Base-by-base conservation (phyloP, 108 stramenopile genomes). In the Bacterosira constricta region DNA sequence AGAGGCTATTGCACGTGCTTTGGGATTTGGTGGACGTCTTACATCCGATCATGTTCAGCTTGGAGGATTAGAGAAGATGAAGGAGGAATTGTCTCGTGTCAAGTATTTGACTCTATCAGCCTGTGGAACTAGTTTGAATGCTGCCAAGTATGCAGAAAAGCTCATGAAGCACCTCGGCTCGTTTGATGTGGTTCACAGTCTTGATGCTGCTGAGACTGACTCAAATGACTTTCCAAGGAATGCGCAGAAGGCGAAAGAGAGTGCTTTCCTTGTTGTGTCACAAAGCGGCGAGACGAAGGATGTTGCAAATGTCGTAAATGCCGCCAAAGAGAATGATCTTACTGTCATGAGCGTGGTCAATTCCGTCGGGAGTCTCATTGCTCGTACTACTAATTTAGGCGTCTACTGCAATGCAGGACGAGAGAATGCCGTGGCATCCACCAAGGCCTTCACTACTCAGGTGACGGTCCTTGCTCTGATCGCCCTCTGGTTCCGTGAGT, bases 391-490 rank as follows among this genome's bases (percentile, higher is more conserved):
- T 4, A 98, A 98, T 58, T 65, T 98, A 6, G 99, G 99, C 13
- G 98, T 98, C 20, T 99, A 98, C 81, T 97, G 98, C 68, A 97
- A 99, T 80, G 98, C 98, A 8, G 99, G 99, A 12, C 87, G 98
- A 25, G 99, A 99, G 79, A 97, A 97, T 55, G 98, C 98, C 13
- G 99, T 99, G n/a, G 99, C 99, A 1, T 97, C 96, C 55, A 99
- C 99, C 44, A 99, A 99, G 80, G 98, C 99, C 2, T 99, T 99
- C 79, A 98, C 98, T 0, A 98, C 97, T 8, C 99, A 99, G 79
- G 98, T 99, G 10, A 98, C 98, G 36, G 98, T 98, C n/a, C 66
- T 99, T 42, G 87, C 95, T 5, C 77, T 99, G 76, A 82, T 99
- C 66, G 96, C 99, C 1, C 62, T 97, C 13, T 97, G 96, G 96